Base-by-base conservation (phyloP, 805 yeast species). In the Cyberlindnera xishuangbannaensis region DNA sequence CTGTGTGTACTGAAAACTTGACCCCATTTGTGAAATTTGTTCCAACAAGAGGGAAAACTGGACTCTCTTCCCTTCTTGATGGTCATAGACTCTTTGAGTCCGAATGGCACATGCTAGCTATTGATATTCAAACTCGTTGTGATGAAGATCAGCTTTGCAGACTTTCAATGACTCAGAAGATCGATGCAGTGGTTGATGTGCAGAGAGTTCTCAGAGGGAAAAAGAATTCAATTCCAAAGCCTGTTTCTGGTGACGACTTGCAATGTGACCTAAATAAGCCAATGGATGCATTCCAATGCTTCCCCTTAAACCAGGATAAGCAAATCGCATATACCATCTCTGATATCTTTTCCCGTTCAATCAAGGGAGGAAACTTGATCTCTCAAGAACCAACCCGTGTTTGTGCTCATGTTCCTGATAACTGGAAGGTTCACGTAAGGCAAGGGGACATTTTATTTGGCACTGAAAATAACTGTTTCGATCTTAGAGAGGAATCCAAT, bases 1-100 rank as follows among this genome's bases (percentile, higher is more conserved):
- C 97, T 0, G 78, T 92, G 13, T 92, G 98, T 59, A 92, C 98
- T 0, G 98, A 92, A 56, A 92, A 92, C 59, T 67, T 92, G 52
- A 90, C 98, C 0, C 97, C 98, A 0, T 86, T 90, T 47, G 58
- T 92, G 41, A 88, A 87, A 53, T 64, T 92, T 40, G 67, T 92
- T 18, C 97, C 98, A 4, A 83, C 97, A 9, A 80, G 85, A 52
- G 97, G 96, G 2, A 82, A 79, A 54, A 78, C 94, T 0, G 98
- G 98, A 3, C 64, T 92, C 25, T 73, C 95, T 0, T 73, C 94
- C 0, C 64, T 90, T 26, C 64, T 92, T 16, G 95, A 87, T 48
- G 97, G 98, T 14, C 95, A 86, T 55, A 79, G 79, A 50, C 72
- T 86, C 7, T 92, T 87, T 56, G 95, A 87, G 51, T 78, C 96